These are phyloP conservation scores for Xylariaceae sp. DNA, from an alignment of 2,329 filamentous ascomycete genomes.

Conservation along the genomic window DNA sequence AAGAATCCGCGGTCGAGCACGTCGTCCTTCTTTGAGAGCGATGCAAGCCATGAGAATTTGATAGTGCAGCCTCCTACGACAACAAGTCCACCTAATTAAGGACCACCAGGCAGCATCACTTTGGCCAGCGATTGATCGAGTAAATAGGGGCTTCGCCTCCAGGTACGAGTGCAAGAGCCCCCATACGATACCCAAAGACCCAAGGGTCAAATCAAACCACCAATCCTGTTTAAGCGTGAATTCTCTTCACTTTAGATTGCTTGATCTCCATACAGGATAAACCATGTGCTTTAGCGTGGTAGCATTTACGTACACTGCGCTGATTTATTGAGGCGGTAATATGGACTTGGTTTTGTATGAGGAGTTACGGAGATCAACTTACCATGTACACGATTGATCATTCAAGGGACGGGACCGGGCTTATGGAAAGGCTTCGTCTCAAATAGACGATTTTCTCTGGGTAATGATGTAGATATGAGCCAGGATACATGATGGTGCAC, in stretches of 20 bases:
- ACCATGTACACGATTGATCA: background rate
- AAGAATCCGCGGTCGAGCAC: conserved; percentile 42
- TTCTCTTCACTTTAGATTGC: conserved; percentile 2
- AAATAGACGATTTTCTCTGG: background rate
- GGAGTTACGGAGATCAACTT: background rate
- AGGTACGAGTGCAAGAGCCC: background rate
- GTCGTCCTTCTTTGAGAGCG: conserved; percentile 19
- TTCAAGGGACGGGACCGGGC: background rate
- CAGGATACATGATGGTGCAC: background rate
- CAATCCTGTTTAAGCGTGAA: background rate
- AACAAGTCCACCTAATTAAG: background rate
- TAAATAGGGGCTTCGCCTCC: background rate
- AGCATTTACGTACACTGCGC: conserved; percentile 3
- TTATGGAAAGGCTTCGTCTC: background rate
- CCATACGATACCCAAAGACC: background rate
- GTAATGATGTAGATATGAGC: background rate
- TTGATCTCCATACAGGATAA: conserved; percentile 3
- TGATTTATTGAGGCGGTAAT: conserved; percentile 7
- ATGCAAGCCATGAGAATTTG: conserved; percentile 1
- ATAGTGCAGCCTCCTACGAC: background rate
- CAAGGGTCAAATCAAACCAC: background rate
- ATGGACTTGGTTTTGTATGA: conserved; percentile 3
- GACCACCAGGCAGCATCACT: background rate
- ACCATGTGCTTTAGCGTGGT: background rate
- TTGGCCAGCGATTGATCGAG: background rate